A percentile compares a stretch with the other conserved stretches of the same genome.
Conservation (phyloP, 257 asterid species). For the Lavandula angustifolia region DNA sequence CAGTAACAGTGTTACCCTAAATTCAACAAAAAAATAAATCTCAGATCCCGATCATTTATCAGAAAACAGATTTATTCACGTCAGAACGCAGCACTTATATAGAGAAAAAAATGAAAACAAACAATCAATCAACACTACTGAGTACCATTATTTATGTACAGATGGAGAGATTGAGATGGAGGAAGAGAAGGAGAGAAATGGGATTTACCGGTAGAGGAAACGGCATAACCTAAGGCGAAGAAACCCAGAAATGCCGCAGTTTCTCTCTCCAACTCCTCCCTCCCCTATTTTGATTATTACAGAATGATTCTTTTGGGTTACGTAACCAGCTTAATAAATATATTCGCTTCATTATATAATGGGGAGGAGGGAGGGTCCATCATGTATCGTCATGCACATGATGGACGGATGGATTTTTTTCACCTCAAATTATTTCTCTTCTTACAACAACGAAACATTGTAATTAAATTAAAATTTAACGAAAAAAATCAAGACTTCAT, state of each 20-base stretch:
- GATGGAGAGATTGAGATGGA: not conserved
- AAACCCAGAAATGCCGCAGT: conserved; percentile 53
- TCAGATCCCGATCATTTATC: conserved; percentile 29
- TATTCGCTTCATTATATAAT: conserved; percentile 26
- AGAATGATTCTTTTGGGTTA: conserved; percentile 16
- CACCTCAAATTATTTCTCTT: no score
- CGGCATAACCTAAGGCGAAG: conserved; percentile 54
- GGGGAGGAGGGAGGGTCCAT: no score
- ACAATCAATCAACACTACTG: not conserved
- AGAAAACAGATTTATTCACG: conserved; percentile 38
- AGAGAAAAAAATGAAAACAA: not conserved
- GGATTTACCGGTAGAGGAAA: conserved; percentile 49
- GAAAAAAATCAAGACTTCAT: no score
- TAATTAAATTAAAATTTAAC: no score
- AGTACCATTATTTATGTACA: not conserved
- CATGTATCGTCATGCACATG: not conserved
- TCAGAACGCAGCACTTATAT: conserved; percentile 13
- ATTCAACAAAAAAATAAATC: conserved; percentile 16
- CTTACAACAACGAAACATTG: no score
- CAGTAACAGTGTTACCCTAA: conserved; percentile 25
- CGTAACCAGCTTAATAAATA: conserved; percentile 15
- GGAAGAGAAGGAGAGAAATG: not conserved
- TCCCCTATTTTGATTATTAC: conserved; percentile 30
- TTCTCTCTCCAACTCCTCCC: conserved; percentile 38
- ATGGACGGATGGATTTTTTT: conserved; percentile 19